Percentiles rank a stretch among this genome's conserved stretches.
Conservation (phyloP, 1,284 basidiomycete species). For the Fomitopsis betulina region DNA sequence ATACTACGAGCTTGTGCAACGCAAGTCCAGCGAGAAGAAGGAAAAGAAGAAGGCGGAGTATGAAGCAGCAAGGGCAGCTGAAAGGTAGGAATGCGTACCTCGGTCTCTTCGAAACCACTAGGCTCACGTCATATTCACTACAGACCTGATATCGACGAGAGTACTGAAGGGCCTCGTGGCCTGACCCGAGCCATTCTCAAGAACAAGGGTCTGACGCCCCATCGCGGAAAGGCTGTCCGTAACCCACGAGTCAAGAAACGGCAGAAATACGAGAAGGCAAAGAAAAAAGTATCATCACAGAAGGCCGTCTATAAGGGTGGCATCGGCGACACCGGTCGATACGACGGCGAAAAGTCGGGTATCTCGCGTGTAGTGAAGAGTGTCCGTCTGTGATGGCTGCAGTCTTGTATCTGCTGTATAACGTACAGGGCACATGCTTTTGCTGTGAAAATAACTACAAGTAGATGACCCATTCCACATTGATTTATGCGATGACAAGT, state of each 20-base stretch:
- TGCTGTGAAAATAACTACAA: neutral
- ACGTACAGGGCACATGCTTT: neutral
- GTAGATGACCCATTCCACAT: neutral
- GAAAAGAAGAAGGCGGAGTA: slow-evolving; percentile 78
- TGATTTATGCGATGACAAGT: neutral
- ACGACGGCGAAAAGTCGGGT: slow-evolving; percentile 74
- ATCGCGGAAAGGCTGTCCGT: slow-evolving; percentile 79
- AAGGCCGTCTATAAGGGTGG: slow-evolving; percentile 89
- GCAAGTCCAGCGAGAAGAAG: slow-evolving; percentile 67
- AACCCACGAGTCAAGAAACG: slow-evolving; percentile 97
- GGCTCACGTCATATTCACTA: neutral
- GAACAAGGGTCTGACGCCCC: slow-evolving; percentile 91
- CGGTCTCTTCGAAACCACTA: neutral
- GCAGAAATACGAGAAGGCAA: slow-evolving; percentile 87
- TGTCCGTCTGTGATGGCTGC: slow-evolving; percentile 45
- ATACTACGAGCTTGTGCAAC: slow-evolving; percentile 88
- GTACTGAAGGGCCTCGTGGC: slow-evolving; percentile 70
- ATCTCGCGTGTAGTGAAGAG: slow-evolving; percentile 88
- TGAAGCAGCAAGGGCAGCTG: slow-evolving; percentile 58
- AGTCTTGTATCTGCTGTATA: neutral
- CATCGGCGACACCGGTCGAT: slow-evolving; percentile 54
- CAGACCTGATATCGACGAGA: slow-evolving; percentile 49
- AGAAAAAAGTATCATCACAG: slow-evolving; percentile 86
- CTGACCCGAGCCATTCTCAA: slow-evolving; percentile 87
- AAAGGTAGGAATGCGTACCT: slow-evolving; percentile 45